Conservation (phyloP, 495 filamentous ascomycete genomes). For the Talaromyces thailandensis region DNA sequence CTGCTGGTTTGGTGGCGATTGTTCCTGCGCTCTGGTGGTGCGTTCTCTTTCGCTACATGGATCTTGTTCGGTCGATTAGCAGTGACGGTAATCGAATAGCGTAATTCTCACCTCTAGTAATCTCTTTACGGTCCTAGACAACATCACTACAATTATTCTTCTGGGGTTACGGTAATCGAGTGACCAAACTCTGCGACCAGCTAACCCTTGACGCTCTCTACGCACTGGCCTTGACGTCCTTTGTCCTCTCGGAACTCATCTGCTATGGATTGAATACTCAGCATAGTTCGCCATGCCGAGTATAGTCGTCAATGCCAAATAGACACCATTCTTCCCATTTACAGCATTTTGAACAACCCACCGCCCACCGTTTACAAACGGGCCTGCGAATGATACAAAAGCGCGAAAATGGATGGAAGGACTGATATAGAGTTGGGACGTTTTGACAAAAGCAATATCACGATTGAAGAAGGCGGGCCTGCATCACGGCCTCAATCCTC, state of each 20-base stretch:
- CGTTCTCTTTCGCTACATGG: background rate
- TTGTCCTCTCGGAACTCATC: background rate
- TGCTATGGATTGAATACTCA: background rate
- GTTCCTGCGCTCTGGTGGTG: background rate
- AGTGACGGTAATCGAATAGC: background rate
- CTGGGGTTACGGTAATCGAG: background rate
- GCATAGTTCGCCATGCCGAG: background rate
- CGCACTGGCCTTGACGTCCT: background rate
- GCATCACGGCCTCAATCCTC: background rate
- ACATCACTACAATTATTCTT: background rate
- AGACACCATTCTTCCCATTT: background rate
- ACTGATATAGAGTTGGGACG: constrained; percentile 11
- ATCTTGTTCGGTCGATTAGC: background rate
- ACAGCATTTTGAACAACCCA: background rate
- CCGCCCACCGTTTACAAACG: background rate
- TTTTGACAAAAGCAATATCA: constrained; percentile 8
- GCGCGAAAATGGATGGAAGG: constrained; percentile 8
- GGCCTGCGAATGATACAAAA: background rate
- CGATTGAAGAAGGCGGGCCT: background rate
- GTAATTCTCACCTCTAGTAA: background rate
- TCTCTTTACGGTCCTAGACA: background rate
- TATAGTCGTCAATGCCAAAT: background rate
- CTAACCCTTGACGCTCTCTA: background rate
- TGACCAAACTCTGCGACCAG: background rate
- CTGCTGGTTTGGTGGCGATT: background rate